Evolutionary conservation across 306 rosid species (phyloP).

Genomic region (Sophora flavescens): DNA sequence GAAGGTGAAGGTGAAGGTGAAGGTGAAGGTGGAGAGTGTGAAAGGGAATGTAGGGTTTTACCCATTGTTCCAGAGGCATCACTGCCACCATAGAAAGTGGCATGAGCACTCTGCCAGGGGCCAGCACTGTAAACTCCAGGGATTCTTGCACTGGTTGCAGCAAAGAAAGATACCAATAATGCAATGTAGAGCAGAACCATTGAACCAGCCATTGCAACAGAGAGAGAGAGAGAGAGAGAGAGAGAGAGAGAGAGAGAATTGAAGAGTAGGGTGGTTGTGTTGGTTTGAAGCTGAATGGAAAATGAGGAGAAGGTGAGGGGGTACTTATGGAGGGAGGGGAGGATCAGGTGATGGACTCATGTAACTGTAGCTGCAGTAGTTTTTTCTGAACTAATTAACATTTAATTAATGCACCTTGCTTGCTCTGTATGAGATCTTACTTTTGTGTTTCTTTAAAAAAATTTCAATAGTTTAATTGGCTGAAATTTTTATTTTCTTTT

Average conservation of each 20-base stretch:
- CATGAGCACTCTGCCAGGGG: slow-evolving; percentile 85
- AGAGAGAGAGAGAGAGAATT: slow-evolving; percentile 15
- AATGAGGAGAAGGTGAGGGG: slow-evolving; percentile 57
- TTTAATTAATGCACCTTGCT: slow-evolving; percentile 41
- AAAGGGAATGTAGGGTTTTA: slow-evolving; percentile 17
- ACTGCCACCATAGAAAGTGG: slow-evolving; percentile 97
- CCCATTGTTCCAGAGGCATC: slow-evolving; percentile 99
- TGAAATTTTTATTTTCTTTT: slow-evolving; percentile 12
- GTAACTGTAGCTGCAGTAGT: slow-evolving; percentile 23
- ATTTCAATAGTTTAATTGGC: not conserved
- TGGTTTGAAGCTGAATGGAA: slow-evolving; percentile 51
- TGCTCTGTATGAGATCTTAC: not conserved
- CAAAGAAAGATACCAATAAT: slow-evolving; percentile 54
- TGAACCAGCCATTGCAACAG: slow-evolving; percentile 59
- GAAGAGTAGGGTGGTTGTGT: not conserved
- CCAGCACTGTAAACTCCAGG: slow-evolving; percentile 82
- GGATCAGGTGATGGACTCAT: slow-evolving; percentile 41
- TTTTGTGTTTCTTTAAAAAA: not conserved
- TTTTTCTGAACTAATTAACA: slow-evolving; percentile 37
- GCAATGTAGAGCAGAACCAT: slow-evolving; percentile 58
- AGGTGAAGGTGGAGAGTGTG: not conserved
- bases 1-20: not conserved
- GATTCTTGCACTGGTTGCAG: slow-evolving; percentile 65
- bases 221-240: slow-evolving; percentile 38
- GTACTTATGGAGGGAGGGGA: slow-evolving; percentile 70